Base-by-base conservation (phyloP, 2,329 filamentous ascomycete genomes). In the Juglanconis sp. region DNA sequence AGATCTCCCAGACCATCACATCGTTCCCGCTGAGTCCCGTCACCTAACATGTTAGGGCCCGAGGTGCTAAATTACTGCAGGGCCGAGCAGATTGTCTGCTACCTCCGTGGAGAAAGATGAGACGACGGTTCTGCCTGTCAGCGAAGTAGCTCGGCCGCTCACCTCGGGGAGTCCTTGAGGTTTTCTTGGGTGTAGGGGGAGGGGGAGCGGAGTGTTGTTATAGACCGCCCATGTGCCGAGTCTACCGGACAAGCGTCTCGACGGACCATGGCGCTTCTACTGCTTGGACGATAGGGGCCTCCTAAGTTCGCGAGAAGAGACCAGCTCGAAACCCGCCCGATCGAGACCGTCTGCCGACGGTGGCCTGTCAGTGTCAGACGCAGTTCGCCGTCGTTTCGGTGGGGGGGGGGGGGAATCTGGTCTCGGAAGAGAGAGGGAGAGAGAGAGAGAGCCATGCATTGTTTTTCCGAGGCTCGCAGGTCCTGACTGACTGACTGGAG, bases 161-260 rank as follows among this genome's bases (percentile, higher is more conserved):
- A 42, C 38, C 9, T 42, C 38, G 38, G 17, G 17, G 2, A 24
- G 17, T 24, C 17, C 38, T 42, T 4, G n/a, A 15, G 38, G 10
- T 38, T 38, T 38, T 38, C 11, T 42, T 10, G 38, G 11, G 38
- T 42, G 38, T 42, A 11, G 38, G 38, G 11, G 38, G 38, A 15
- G 38, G 38, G 38, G 6, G 38, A 15, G 10, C 38, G 3, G 38
- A 42, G 4, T 15, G 38, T 6, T 42, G 38, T 2, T 38, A 4
- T 42, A 10, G 11, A 30, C 17, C 38, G 51, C 15, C 13, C 59
- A 57, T 53, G 31, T 57, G 54, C 59, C 55, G 55, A 61, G 59
- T 38, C 56, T 61, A 59, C 56, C 40, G n/a, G 54, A 47, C 54
- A 61, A 59, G 55, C 49, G 57, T 52, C 56, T 56, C 34, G 36